Evolutionary conservation across 352 stramenopile species (phyloP), one percentile per base, ranked within the genome.

Genomic region (Phytophthora colocasiae): DNA sequence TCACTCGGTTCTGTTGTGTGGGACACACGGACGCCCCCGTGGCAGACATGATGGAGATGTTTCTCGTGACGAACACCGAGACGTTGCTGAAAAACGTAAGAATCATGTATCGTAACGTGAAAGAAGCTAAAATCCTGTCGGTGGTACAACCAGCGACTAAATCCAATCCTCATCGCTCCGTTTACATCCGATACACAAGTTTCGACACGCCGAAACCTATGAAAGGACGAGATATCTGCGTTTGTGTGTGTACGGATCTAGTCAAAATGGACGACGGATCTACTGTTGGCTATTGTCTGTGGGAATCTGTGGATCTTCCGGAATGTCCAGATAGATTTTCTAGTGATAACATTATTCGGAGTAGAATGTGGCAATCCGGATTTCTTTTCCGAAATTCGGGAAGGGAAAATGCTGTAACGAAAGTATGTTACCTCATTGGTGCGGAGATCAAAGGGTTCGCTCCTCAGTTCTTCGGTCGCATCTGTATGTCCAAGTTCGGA

Each of bases 201-300:
- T 79, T 79, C 48, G 66, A 74, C 53, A 82, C 69, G 1, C 77
- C 80, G 9, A 62, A 53, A 12, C 75, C 77, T 47, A 74, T 85
- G 62, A 73, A 48, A 46, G 71, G 70, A 27, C 77, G 64, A 34
- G 73, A 81, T 38, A 58, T 81, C 55, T 74, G 71, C 34, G 51
- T 75, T 39, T 70, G 69, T 48, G 58, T 73, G 6, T 66, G 69
- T 43, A 81, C 73, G 26, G 64, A 81, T 27, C 17, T 79, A 43
- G 32, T 70, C 11, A 32, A 48, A 2, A 41, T 38, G 29, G 29
- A 54, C 17, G 65, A 73, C 44, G 57, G 69, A n/a, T 80, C 77
- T 15, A 86, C 74, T 1, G 66, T 86, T 8, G 80, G 77, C 49
- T 89, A 89, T 50, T 89, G 80, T 61, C 75, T 89, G 2, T 86